Evolutionary conservation across 140 eudicot species (phyloP), one percentile per base, ranked within the genome.

Genomic region (Erigeron philadelphicus): DNA sequence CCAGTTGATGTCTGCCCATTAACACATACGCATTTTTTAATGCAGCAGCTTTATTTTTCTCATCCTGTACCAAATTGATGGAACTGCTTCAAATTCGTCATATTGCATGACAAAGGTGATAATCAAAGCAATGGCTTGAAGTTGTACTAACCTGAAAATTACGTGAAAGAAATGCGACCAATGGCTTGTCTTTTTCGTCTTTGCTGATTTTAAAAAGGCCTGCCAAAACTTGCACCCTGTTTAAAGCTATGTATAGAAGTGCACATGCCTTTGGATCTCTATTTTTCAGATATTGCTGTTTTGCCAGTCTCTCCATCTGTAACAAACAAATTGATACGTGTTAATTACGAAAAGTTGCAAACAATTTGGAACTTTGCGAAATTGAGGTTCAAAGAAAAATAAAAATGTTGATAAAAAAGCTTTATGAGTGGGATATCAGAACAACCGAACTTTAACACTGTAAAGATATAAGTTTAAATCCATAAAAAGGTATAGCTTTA

Each of bases 271-370:
- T 93, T 6, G 99, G 99, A 79, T 93, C 99, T 82, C 74, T 87
- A 48, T 56, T 83, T 79, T 87, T 85, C 77, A 93, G 65, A 75
- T 87, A 93, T 45, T 81, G 95, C 64, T 74, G 88, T 79, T 95
- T 87, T 55, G 99, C 99, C 81, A 93, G 81, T 81, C 85, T 85
- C 71, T 93, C 99, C 95, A 93, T 89, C 99, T 93, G 83, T 66
- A 77, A 60, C 40, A 61, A 58, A 74, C 63, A 25, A 74, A 74
- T 62, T 31, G 35, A 16, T 31, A 31, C 3, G 38, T 31, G 38
- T 31, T 31, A 31, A 31, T 31, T 31, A 31, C 5, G 38, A 31
- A 4, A 4, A 31, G 38, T 31, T 31, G 38, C 38, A 31, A 31
- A 31, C 38, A 3, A 31, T 5, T 31, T 2, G 38, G 5, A 31